Base-by-base conservation (phyloP, 495 filamentous ascomycete species). In the Chaetomidium leptoderma region DNA sequence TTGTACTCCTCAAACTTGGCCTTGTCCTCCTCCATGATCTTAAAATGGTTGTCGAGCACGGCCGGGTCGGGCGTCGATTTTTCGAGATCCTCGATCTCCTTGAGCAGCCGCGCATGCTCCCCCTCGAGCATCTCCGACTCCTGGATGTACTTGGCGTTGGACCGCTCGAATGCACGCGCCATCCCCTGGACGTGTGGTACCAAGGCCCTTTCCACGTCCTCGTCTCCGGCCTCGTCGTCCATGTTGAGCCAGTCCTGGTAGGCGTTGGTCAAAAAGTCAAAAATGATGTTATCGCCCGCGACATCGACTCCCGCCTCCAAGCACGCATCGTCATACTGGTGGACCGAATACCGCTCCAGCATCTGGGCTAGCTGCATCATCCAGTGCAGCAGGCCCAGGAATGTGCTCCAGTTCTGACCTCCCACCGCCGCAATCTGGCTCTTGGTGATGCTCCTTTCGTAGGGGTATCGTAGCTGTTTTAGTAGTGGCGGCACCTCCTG, bases 311-410 rank as follows among this genome's bases (percentile, higher is more conserved):
- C 95, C 45, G 81, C 85, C 62, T 96, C 91, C 11, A 73, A 57
- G 63, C 91, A 95, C 0, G 91, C 91, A 43, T 95, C 87, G 59
- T 97, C 91, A 69, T 95, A 97, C 43, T 86, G 82, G 33, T 90
- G 84, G 23, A 72, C 59, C 3, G 79, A 72, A 66, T 87, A 97
- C 10, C 85, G 73, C 53, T 97, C 90, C 72, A 96, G 85, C 84
- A 95, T 95, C 52, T 87, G 81, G 13, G 91, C 89, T 45, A 97
- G 75, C 70, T 97, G 91, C 92, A 99, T 95, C 83, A 99, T 87
- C 93, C 93, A 99, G 72, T 99, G 92, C 46, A 99, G 78, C 73
- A 97, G 78, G 0, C 91, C 95, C 24, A 99, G 76, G 67, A 97
- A 96, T 0, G 88, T 89, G 27, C 87, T 85, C 93, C 93, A 99